These are phyloP conservation scores for Fusarium beomiforme DNA, from an alignment of 2,329 filamentous ascomycete species.

Conservation along the genomic window DNA sequence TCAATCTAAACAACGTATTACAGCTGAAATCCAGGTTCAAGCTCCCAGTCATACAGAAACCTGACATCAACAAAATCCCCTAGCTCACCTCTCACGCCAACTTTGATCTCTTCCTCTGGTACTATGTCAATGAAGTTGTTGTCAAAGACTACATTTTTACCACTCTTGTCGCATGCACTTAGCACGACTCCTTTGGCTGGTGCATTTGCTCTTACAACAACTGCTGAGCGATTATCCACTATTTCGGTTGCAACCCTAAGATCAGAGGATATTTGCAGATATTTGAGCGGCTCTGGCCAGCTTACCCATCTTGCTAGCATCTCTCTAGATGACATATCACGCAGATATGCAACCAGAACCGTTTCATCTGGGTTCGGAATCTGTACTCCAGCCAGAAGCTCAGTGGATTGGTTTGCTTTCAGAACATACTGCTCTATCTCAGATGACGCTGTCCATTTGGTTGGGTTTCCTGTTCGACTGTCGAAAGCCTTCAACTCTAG, in stretches of 20 bases:
- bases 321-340: fast-evolving
- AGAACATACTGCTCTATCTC: not conserved
- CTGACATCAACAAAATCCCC: not conserved
- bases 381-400: not conserved
- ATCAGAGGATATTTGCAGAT: not conserved
- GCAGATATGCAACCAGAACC: not conserved
- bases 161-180: not conserved
- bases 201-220: not conserved
- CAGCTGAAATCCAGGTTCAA: not conserved
- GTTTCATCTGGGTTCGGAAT: not conserved
- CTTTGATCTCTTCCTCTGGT: not conserved
- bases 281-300: slow-evolving; percentile 5
- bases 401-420: not conserved
- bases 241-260: fast-evolving
- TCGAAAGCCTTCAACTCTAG: not conserved
- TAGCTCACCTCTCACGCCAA: fast-evolving
- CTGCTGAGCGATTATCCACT: not conserved
- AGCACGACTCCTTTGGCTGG: not conserved
- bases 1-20: fast-evolving
- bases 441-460: fast-evolving
- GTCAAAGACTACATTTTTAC: not conserved
- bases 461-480: not conserved
- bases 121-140: not conserved
- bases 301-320: not conserved
- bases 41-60: slow-evolving; percentile 16